A percentile compares a stretch with the other conserved stretches of the same genome.
These are phyloP conservation scores for Myriangium duriaei DNA, from an alignment of 2,329 filamentous ascomycete species.

Conservation along the genomic window DNA sequence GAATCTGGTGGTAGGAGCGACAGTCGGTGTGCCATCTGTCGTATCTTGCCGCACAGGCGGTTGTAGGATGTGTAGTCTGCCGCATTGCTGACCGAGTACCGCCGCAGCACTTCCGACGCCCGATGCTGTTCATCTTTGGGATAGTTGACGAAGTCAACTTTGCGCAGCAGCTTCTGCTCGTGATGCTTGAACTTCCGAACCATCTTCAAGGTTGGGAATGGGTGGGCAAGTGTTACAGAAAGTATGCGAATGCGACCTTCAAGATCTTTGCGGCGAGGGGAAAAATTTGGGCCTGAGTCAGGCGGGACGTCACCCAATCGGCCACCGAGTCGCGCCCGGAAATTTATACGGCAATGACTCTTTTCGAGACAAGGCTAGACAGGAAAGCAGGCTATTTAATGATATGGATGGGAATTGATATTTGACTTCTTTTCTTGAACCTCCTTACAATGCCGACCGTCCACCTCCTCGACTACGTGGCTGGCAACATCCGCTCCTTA, in stretches of 20 bases:
- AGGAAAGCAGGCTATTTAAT: conserved; percentile 5
- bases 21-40: conserved; percentile 80
- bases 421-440: background rate
- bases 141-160: conserved; percentile 79
- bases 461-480: conserved; percentile 78
- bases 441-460: conserved; percentile 53
- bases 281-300: conserved; percentile 1
- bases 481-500: conserved; percentile 88
- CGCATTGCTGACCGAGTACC: conserved; percentile 84
- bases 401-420: background rate
- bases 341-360: background rate
- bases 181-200: conserved; percentile 93
- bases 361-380: too few species aligned
- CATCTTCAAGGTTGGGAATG: too few species aligned
- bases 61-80: conserved; percentile 59
- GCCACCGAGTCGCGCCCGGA: conserved; percentile 3
- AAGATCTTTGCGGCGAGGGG: background rate
- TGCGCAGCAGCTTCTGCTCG: conserved; percentile 84
- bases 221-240: too few species aligned
- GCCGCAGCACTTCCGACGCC: conserved; percentile 63
- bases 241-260: background rate
- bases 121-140: conserved; percentile 80
- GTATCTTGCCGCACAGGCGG: conserved; percentile 48
- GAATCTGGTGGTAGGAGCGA: conserved; percentile 69
- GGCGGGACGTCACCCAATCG: background rate